Conservation (phyloP, 1,284 basidiomycete genomes). For the Veloboletus limbatus region DNA sequence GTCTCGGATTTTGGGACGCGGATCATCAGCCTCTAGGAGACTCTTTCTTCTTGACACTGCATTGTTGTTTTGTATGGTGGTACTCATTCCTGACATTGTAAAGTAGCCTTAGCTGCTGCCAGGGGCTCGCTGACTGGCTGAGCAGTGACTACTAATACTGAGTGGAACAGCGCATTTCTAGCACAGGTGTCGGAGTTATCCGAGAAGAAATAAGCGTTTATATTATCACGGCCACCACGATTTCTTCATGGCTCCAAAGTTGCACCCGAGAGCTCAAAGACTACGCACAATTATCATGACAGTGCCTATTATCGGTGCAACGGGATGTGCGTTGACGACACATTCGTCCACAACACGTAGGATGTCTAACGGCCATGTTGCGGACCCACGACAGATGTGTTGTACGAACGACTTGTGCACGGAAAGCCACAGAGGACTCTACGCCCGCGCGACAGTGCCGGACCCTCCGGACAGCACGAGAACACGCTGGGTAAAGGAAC, state of each 20-base stretch:
- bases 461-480: conserved; percentile 1
- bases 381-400: conserved; percentile 44
- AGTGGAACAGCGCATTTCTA: too few species aligned
- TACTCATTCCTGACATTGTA: too few species aligned
- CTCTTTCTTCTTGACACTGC: too few species aligned
- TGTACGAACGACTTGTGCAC: conserved; percentile 64
- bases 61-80: too few species aligned
- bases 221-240: too few species aligned
- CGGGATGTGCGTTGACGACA: conserved; percentile 39
- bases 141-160: too few species aligned
- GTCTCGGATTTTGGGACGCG: conserved; percentile 32
- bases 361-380: conserved; percentile 11
- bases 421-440: conserved; percentile 54
- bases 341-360: background rate
- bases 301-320: conserved; percentile 60
- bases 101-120: too few species aligned
- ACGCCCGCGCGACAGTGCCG: conserved; percentile 13
- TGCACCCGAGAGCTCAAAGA: conserved; percentile 48
- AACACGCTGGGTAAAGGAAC: background rate
- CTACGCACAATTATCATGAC: conserved; percentile 60
- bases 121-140: too few species aligned
- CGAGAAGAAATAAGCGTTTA: too few species aligned
- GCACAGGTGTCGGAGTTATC: too few species aligned
- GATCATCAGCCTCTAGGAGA: conserved; percentile 22
- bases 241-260: conserved; percentile 32